phyloP scores from a whole-genome alignment of 202 grass and related monocot genomes.

The Schoenoplectus triqueter region DNA sequence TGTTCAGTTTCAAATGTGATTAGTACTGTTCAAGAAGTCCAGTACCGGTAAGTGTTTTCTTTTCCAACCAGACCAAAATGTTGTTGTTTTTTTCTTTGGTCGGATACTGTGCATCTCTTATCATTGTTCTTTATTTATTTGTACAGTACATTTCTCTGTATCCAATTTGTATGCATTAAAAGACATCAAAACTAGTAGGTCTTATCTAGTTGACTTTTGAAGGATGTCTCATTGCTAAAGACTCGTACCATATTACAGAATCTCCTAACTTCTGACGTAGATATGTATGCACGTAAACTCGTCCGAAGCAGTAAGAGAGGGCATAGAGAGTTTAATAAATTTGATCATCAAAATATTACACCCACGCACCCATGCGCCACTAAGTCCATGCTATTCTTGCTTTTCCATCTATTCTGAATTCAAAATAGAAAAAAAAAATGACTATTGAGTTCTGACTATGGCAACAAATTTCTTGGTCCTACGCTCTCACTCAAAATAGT shows the following conservation, averaged over 20 bases:
- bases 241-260: background rate
- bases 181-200: conserved; percentile 14
- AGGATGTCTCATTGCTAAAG: conserved; percentile 32
- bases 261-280: conserved; percentile 14
- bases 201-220: conserved; percentile 25
- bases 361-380: background rate
- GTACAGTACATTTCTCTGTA: conserved; percentile 35
- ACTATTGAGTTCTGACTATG: background rate
- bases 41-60: conserved; percentile 3
- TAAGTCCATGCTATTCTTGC: background rate
- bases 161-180: conserved; percentile 35
- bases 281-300: background rate
- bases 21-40: conserved; percentile 9
- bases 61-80: conserved; percentile 12
- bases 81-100: background rate
- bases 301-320: conserved; percentile 9
- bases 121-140: conserved; percentile 31
- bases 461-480: background rate
- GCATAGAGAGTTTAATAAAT: background rate
- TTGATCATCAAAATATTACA: background rate
- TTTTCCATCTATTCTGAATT: background rate
- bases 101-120: conserved; percentile 3
- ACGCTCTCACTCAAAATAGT: background rate
- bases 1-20: background rate
- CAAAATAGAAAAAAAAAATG: background rate